Base-by-base conservation (phyloP, 306 rosid species). In the Arachis hypogaea region DNA sequence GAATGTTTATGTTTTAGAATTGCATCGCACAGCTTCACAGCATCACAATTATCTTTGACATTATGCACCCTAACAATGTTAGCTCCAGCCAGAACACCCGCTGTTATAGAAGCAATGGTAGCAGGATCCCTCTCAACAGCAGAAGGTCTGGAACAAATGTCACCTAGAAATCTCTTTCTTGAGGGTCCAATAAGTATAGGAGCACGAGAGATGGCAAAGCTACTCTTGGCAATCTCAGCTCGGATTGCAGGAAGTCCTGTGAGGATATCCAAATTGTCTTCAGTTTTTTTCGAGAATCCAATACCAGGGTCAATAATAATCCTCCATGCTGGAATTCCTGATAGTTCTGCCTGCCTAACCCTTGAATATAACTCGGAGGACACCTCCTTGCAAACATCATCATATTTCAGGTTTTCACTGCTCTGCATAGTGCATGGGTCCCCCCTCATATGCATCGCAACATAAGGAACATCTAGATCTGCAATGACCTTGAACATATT, bases 391-490 rank as follows among this genome's bases (percentile, higher is more conserved):
- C 88, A 91, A 33, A 87, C 93, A 77, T 92, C 42, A 74, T 89
- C 87, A 74, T 94, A 94, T 55, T 82, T 81, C 77, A 92, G 76
- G 82, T 88, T 92, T 65, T 85, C 90, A 8, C 52, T 57, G 76
- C 76, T 90, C 81, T 89, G 90, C 99, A 94, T 94, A 4, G 92
- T 84, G 49, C 84, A 84, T 5, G 95, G 99, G 43, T 90, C 95
- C 38, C 99, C 97, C 74, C 96, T 89, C 97, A 89, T 89, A 80
- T 92, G 99, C 96, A 92, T 94, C 66, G 95, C 99, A 83, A 84
- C 81, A 72, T 87, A 89, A 68, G 97, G 99, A 75, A 90, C 96
- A 73, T 78, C 79, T 54, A 94, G 99, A 56, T 80, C 92, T 65
- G 99, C 90, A 66, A 94, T 85, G 50, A 88, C 93, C 74, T 77